phyloP scores from a whole-genome alignment of 2,329 filamentous ascomycete species.

The Calonectria pseudoturangicola region DNA sequence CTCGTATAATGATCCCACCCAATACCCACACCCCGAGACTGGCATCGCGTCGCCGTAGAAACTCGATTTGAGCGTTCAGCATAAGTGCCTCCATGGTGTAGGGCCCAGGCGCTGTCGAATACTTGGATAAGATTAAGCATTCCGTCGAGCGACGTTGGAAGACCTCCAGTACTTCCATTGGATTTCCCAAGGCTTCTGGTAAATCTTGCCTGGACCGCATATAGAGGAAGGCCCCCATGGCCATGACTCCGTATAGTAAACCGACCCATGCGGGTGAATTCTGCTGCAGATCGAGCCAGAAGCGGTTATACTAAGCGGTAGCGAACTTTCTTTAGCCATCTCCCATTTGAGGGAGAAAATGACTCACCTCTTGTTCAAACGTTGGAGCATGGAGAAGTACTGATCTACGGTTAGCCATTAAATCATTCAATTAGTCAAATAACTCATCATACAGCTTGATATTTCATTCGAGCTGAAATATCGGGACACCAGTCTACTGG shows the following conservation, averaged over 20 bases:
- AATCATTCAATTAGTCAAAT: too few species aligned
- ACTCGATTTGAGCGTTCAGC: constrained; percentile 44
- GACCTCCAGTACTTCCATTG: constrained; percentile 30
- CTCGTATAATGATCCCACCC: constrained; percentile 34
- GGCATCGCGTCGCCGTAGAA: constrained; percentile 42
- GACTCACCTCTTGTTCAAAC: constrained; percentile 45
- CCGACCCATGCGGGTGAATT: constrained; percentile 42
- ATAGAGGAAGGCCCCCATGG: constrained; percentile 42
- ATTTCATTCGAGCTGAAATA: constrained; percentile 46
- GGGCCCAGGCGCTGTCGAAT: constrained; percentile 29
- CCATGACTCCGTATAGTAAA: constrained; percentile 44
- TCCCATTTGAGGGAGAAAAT: neutral
- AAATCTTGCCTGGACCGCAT: constrained; percentile 43
- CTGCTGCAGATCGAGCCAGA: constrained; percentile 38
- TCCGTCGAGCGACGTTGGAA: constrained; percentile 45
- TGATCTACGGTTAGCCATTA: neutral
- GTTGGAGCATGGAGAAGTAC: constrained; percentile 45
- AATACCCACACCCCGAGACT: constrained; percentile 46
- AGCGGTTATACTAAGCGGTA: constrained; percentile 34
- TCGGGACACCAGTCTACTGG: constrained; percentile 44
- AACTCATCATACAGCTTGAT: constrained; percentile 36
- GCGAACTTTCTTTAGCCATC: neutral
- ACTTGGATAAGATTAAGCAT: constrained; percentile 45
- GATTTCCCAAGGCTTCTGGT: constrained; percentile 33
- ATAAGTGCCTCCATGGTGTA: constrained; percentile 43